phyloP scores from a whole-genome alignment of 306 rosid species.

The Mimosa pudica region DNA sequence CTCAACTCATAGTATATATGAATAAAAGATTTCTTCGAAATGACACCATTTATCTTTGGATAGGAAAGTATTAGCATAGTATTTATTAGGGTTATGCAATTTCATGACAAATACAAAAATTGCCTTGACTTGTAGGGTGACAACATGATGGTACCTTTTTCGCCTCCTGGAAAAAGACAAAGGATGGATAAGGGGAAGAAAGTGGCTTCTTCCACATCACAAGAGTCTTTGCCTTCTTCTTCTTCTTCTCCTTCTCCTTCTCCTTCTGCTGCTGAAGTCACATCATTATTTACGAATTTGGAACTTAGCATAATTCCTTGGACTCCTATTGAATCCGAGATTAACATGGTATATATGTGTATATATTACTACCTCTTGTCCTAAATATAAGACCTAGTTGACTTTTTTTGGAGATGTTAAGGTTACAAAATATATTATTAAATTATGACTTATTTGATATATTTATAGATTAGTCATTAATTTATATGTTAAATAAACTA shows the following conservation, averaged over 20 bases:
- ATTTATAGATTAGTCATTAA: too few species aligned
- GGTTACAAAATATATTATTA: too few species aligned
- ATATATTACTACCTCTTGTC: too few species aligned
- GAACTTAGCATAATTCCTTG: background rate
- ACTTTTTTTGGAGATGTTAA: too few species aligned
- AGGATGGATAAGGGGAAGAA: background rate
- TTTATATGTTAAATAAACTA: too few species aligned
- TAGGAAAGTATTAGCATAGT: background rate
- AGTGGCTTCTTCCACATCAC: background rate
- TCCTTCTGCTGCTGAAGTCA: background rate
- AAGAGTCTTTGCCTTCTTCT: background rate
- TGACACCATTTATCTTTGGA: too few species aligned
- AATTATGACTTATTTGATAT: too few species aligned
- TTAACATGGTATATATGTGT: background rate
- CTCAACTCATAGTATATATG: too few species aligned
- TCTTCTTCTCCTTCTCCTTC: background rate
- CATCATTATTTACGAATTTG: background rate
- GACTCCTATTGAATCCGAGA: background rate
- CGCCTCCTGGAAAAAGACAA: background rate
- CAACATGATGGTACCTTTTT: too few species aligned
- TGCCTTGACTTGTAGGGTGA: background rate
- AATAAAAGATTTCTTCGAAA: background rate
- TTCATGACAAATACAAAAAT: background rate
- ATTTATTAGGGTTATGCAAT: background rate
- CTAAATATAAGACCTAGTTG: too few species aligned